Percentiles rank a stretch among this genome's conserved stretches.
phyloP scores from a whole-genome alignment of 108 stramenopile genomes.

The Chaetoceros muelleri region DNA sequence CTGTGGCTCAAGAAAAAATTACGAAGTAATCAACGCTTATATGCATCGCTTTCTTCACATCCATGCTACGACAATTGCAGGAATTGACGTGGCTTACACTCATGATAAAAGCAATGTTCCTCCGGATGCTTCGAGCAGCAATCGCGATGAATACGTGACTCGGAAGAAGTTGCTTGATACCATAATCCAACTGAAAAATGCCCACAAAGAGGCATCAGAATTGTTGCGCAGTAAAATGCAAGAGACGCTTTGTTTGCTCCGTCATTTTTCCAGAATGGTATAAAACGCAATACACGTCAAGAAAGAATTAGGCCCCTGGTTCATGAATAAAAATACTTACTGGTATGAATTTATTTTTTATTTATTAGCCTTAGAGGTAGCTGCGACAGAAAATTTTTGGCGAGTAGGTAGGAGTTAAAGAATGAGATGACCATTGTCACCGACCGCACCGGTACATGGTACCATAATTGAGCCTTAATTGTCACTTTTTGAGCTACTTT shows the following conservation, averaged over 20 bases:
- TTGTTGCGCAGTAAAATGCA: conserved; percentile 63
- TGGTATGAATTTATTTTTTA: background rate
- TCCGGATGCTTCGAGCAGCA: too few relatives aligned
- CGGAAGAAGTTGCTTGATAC: conserved; percentile 30
- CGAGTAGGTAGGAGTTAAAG: too few relatives aligned
- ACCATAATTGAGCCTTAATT: too few relatives aligned
- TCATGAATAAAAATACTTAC: too few relatives aligned
- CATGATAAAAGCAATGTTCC: conserved; percentile 13
- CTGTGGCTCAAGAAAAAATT: conserved; percentile 55
- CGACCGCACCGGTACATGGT: too few relatives aligned
- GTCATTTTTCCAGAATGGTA: conserved; percentile 78
- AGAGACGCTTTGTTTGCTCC: conserved; percentile 58
- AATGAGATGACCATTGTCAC: background rate
- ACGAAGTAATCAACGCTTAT: conserved; percentile 82
- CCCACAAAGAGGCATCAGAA: conserved; percentile 38
- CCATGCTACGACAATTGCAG: conserved; percentile 53
- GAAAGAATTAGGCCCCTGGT: background rate
- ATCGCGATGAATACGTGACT: conserved; percentile 17
- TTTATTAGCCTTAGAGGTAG: background rate
- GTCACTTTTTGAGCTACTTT: too few relatives aligned
- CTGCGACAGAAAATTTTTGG: too few relatives aligned
- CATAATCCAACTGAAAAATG: conserved; percentile 32
- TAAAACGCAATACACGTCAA: conserved; percentile 10
- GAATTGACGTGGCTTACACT: conserved; percentile 30
- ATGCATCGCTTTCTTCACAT: conserved; percentile 73